Conservation (phyloP, 2,329 filamentous ascomycete genomes). For the Monilinia fructicola region DNA sequence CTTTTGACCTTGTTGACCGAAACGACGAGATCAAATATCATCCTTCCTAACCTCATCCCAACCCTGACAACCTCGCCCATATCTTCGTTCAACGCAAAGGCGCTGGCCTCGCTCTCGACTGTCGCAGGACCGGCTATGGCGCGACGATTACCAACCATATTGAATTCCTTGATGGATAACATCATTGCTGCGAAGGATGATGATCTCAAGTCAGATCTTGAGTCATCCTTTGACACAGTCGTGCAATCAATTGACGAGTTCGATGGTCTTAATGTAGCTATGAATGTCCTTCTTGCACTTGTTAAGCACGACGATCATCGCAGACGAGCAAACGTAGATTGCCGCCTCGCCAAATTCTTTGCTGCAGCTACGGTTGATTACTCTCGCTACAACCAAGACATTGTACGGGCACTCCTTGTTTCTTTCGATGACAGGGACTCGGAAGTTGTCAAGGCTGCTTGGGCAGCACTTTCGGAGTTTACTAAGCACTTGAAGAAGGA, state of each 20-base stretch:
- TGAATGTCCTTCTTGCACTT: conserved; percentile 86
- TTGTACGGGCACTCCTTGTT: conserved; percentile 85
- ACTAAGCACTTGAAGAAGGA: conserved; percentile 92
- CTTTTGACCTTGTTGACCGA: conserved; percentile 93
- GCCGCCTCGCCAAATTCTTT: conserved; percentile 86
- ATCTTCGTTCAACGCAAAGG: conserved; percentile 90
- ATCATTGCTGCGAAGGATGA: conserved; percentile 77
- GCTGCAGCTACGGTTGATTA: conserved; percentile 78
- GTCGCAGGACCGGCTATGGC: conserved; percentile 92
- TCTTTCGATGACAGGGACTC: conserved; percentile 86
- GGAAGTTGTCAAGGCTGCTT: conserved; percentile 84
- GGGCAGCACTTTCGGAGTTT: conserved; percentile 81
- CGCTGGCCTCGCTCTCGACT: conserved; percentile 86
- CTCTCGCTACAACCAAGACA: conserved; percentile 92
- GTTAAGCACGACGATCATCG: conserved; percentile 91
- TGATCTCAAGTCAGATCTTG: conserved; percentile 69
- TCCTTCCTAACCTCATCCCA: conserved; percentile 92
- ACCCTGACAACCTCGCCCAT: conserved; percentile 89
- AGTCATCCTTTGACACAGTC: conserved; percentile 82
- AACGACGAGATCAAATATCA: conserved; percentile 90
- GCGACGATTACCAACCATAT: conserved; percentile 79
- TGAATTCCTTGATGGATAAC: conserved; percentile 93
- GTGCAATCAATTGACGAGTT: conserved; percentile 92
- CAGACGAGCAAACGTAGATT: conserved; percentile 73
- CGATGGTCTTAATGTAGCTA: conserved; percentile 91